Evolutionary conservation across 257 asterid genomes (phyloP).

Genomic region (Primulina huaijiensis): DNA sequence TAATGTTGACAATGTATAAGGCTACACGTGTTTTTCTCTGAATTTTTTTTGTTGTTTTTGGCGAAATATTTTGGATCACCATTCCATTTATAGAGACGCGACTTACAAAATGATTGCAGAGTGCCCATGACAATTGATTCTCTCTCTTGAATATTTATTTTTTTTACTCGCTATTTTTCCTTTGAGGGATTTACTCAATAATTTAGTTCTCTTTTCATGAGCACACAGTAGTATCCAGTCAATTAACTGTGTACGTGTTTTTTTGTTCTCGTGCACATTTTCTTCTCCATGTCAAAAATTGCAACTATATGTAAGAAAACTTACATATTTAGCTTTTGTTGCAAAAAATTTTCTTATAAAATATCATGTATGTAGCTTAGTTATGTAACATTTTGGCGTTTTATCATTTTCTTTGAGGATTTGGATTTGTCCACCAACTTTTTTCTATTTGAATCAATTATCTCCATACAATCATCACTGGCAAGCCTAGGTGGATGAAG

Average conservation of each 20-base stretch:
- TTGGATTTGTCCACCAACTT: neutral
- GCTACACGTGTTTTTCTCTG: neutral
- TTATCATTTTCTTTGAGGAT: neutral
- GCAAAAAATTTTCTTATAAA: conserved; percentile 13
- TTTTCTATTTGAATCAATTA: neutral
- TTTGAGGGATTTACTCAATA: too few species aligned
- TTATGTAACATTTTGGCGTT: neutral
- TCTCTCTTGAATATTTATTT: too few species aligned
- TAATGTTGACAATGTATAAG: neutral
- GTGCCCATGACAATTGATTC: too few species aligned
- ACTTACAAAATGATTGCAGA: too few species aligned
- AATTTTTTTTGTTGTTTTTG: neutral
- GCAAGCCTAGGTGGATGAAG: neutral
- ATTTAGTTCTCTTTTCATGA: too few species aligned
- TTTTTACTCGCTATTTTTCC: too few species aligned
- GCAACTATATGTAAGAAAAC: too few species aligned
- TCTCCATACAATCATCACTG: neutral
- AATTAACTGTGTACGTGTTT: neutral
- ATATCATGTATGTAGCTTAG: neutral
- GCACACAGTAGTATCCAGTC: neutral
- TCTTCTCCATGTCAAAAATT: neutral
- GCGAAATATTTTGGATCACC: neutral
- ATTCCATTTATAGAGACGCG: neutral
- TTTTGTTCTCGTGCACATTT: neutral
- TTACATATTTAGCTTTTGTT: neutral